Evolutionary conservation across 345 rosid genomes (phyloP).

Genomic region (thale cress (Arabidopsis thaliana)): DNA sequence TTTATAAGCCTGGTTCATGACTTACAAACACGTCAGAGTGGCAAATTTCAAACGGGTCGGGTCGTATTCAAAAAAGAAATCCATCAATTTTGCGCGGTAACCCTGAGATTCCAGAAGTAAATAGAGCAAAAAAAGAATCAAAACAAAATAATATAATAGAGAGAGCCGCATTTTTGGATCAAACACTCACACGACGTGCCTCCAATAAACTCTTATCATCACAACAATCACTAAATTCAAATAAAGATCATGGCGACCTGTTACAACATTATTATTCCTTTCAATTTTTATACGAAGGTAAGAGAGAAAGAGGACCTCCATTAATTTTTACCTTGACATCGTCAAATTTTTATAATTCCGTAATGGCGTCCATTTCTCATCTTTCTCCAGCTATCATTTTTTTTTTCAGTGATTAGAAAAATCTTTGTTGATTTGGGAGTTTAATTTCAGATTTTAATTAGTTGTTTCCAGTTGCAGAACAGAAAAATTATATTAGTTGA

Average conservation of each 20-base stretch:
- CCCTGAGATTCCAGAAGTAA: constrained; percentile 33
- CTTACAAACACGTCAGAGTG: background rate
- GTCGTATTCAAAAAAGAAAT: background rate
- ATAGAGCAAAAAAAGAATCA: too few relatives aligned
- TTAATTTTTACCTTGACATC: background rate
- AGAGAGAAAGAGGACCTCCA: constrained; percentile 34
- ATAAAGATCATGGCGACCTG: constrained; percentile 34
- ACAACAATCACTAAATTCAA: background rate
- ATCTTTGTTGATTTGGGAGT: background rate
- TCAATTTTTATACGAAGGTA: background rate
- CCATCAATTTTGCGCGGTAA: constrained; percentile 56
- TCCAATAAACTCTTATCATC: constrained; percentile 21
- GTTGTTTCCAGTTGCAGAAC: constrained; percentile 31
- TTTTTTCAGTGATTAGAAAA: background rate
- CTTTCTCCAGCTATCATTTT: too few relatives aligned
- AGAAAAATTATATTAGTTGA: background rate
- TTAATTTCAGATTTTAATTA: background rate
- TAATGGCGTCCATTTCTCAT: too few relatives aligned
- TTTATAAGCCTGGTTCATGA: background rate
- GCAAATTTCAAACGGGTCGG: background rate
- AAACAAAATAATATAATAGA: background rate
- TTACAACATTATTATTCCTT: background rate
- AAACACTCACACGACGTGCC: constrained; percentile 42
- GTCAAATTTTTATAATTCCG: too few relatives aligned
- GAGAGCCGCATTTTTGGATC: constrained; percentile 16